These are phyloP conservation scores for Neonothopanus nambi DNA, from an alignment of 1,284 basidiomycete species.

Conservation along the genomic window DNA sequence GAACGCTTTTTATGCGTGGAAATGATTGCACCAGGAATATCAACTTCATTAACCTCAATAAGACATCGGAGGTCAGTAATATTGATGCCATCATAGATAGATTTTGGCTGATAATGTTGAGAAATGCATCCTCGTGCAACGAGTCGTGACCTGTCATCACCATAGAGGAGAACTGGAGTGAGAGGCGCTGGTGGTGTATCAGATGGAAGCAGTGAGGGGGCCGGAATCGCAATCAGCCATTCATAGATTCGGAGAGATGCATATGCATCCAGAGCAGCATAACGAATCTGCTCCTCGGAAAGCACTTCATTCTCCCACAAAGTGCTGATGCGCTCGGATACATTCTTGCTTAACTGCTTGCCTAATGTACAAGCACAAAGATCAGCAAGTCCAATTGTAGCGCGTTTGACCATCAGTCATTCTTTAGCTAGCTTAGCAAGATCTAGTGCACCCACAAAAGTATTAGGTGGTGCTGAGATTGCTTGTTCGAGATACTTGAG, in stretches of 20 bases:
- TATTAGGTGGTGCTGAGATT: not conserved
- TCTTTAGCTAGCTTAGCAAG: constrained; percentile 7
- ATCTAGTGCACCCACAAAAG: constrained; percentile 8
- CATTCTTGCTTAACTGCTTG: constrained; percentile 19
- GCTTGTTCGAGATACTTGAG: constrained; percentile 20
- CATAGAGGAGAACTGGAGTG: constrained; percentile 8
- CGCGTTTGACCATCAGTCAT: not conserved
- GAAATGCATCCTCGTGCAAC: constrained; percentile 14
- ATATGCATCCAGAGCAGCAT: constrained; percentile 26
- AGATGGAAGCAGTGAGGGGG: too few relatives aligned
- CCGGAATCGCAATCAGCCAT: constrained; percentile 10
- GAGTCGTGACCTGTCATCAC: constrained; percentile 8
- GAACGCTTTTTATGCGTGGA: not conserved
- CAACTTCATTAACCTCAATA: not conserved
- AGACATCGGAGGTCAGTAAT: not conserved
- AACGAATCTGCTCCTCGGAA: constrained; percentile 18
- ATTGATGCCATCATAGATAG: not conserved
- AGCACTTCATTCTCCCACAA: constrained; percentile 18
- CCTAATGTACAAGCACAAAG: constrained; percentile 19
- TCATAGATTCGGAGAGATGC: constrained; percentile 20
- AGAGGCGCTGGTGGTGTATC: too few relatives aligned
- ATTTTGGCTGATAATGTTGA: not conserved
- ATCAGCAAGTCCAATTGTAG: constrained; percentile 20
- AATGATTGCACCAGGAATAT: not conserved
- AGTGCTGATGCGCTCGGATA: constrained; percentile 16